phyloP scores from a whole-genome alignment of 2,329 filamentous ascomycete genomes.

The Aspergillus tubingensis region DNA sequence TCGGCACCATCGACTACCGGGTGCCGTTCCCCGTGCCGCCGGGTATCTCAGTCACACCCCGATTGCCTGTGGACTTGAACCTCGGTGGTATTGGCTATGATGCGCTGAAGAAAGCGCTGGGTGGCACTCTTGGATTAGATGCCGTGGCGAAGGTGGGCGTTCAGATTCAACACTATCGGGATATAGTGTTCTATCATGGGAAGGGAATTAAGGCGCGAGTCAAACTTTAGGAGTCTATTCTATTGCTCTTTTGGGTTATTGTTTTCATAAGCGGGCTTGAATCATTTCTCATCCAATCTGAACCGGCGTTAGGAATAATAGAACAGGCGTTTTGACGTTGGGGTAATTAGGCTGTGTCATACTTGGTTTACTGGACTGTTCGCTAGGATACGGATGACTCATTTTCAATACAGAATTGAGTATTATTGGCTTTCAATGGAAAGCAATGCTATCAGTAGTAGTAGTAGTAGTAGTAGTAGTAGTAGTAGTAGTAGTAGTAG shows the following conservation, averaged over 20 bases:
- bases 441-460: too few species aligned
- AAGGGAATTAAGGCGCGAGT: conserved; percentile 70
- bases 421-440: too few species aligned
- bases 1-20: conserved; percentile 76
- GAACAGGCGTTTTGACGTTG: background rate
- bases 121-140: conserved; percentile 76
- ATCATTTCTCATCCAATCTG: background rate
- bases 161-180: conserved; percentile 71
- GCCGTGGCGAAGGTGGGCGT: conserved; percentile 75
- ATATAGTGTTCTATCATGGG: conserved; percentile 70
- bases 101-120: conserved; percentile 75
- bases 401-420: too few species aligned
- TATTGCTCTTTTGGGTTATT: conserved; percentile 3
- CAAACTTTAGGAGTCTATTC: conserved; percentile 25
- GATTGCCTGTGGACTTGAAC: conserved; percentile 79
- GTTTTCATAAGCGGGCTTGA: background rate
- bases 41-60: conserved; percentile 70
- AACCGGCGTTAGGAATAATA: conserved; percentile 6
- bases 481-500: too few species aligned
- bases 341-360: background rate
- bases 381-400: background rate
- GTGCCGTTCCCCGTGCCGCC: conserved; percentile 75
- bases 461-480: background rate
- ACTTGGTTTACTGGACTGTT: background rate
- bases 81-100: conserved; percentile 78